phyloP scores from a whole-genome alignment of 1,139 yeast species.

The Candida pseudoviswanathii region DNA sequence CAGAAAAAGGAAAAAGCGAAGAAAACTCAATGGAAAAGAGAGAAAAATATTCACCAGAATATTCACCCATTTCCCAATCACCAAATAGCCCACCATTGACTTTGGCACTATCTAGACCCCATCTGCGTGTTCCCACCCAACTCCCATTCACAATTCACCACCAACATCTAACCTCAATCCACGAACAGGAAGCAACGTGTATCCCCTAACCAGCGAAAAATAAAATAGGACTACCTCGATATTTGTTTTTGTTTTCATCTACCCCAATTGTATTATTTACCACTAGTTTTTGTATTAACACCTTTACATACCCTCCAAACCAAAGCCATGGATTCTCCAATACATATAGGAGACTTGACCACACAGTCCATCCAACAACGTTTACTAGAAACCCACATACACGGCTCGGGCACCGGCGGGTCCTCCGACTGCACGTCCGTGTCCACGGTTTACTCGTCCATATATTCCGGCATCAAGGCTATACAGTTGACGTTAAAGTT shows the following conservation, averaged over 20 bases:
- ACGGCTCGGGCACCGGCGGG: conserved; percentile 11
- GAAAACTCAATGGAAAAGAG: not conserved
- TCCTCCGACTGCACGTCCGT: conserved; percentile 13
- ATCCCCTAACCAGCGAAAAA: no score
- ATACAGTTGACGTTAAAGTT: conserved; percentile 36
- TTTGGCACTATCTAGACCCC: no score
- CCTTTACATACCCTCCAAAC: not conserved
- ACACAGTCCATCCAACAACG: conserved; percentile 43
- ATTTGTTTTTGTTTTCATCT: not conserved
- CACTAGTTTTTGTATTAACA: not conserved
- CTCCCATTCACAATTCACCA: no score
- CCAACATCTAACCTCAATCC: no score
- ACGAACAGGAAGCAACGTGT: no score
- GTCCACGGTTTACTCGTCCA: conserved; percentile 31
- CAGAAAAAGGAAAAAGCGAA: not conserved
- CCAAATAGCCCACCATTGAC: no score
- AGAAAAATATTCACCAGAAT: not conserved
- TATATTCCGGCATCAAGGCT: conserved; percentile 41
- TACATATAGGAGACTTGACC: conserved; percentile 46
- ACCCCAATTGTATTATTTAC: not conserved
- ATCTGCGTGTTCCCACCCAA: no score
- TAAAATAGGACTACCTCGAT: not conserved
- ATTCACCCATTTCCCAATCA: not conserved
- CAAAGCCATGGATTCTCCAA: conserved; percentile 47
- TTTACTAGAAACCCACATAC: conserved; percentile 40